A percentile compares a stretch with the other conserved stretches of the same genome.
Evolutionary conservation across 164 flowering plant genomes (phyloP).

Genomic region (Nymphaea thermarum): DNA sequence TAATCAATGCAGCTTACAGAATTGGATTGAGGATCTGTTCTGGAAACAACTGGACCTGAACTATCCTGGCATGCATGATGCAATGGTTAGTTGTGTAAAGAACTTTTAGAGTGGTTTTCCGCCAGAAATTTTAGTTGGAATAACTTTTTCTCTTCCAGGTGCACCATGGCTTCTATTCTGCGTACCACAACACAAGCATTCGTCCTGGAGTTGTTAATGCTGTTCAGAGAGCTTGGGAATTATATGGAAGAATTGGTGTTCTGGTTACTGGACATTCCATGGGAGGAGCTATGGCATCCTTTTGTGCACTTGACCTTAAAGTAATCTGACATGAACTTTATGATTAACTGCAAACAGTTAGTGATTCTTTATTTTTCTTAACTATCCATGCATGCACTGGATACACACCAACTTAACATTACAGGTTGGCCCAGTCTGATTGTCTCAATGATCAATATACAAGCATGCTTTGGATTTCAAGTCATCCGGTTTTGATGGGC

Average conservation of each 20-base stretch:
- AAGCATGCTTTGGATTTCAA: no score
- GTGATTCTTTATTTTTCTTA: no score
- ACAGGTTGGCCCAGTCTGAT: no score
- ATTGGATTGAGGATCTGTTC: constrained; percentile 85
- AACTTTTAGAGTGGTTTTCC: not conserved
- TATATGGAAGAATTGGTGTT: constrained; percentile 53
- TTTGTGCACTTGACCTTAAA: constrained; percentile 80
- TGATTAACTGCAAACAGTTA: no score
- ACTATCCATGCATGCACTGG: no score
- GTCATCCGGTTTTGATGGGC: no score
- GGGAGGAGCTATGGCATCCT: constrained; percentile 99
- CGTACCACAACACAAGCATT: constrained; percentile 85
- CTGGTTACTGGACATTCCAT: constrained; percentile 97
- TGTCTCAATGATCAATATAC: no score
- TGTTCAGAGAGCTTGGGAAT: constrained; percentile 46
- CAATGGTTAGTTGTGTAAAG: constrained; percentile 45
- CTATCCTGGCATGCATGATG: constrained; percentile 85
- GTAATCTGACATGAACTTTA: constrained; percentile 22
- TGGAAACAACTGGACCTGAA: constrained; percentile 92
- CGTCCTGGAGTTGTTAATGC: constrained; percentile 62
- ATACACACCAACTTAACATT: no score
- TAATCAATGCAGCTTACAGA: constrained; percentile 55
- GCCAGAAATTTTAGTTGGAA: not conserved
- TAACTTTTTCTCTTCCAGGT: constrained; percentile 38
- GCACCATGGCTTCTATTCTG: constrained; percentile 88